Percentiles rank a stretch among this genome's conserved stretches.
Evolutionary conservation across 2,329 filamentous ascomycete genomes (phyloP).

Genomic region (Talaromyces sp.): DNA sequence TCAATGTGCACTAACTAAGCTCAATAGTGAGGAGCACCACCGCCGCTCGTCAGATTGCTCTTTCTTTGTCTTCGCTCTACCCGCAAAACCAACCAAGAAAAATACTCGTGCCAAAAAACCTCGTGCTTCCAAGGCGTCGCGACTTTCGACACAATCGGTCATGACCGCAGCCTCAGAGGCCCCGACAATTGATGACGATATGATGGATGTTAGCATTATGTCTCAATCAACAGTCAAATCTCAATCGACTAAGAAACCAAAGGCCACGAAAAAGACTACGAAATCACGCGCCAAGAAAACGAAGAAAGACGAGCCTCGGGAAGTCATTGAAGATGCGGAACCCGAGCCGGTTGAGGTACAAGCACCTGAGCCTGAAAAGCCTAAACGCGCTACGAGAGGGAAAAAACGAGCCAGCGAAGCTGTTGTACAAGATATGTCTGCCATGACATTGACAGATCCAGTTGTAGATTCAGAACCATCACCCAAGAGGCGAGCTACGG

Average conservation of each 20-base stretch:
- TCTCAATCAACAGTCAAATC: constrained; percentile 48
- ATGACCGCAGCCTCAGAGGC: constrained; percentile 45
- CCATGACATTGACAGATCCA: constrained; percentile 19
- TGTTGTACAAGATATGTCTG: constrained; percentile 35
- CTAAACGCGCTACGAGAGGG: constrained; percentile 42
- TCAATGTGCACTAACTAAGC: constrained; percentile 19
- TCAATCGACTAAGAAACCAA: constrained; percentile 51
- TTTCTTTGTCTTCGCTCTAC: constrained; percentile 69
- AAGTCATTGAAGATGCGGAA: constrained; percentile 39
- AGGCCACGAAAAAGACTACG: constrained; percentile 47
- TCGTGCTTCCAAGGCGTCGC: constrained; percentile 66
- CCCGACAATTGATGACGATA: constrained; percentile 46
- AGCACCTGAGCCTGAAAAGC: constrained; percentile 32
- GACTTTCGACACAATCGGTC: constrained; percentile 55
- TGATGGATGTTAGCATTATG: constrained; percentile 58
- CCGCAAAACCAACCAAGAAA: constrained; percentile 59
- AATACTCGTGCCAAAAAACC: constrained; percentile 54
- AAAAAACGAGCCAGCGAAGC: constrained; percentile 64
- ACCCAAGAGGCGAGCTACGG: constrained; percentile 58
- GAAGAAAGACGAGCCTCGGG: constrained; percentile 43
- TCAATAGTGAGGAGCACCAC: constrained; percentile 73
- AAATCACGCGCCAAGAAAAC: constrained; percentile 36
- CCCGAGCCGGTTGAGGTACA: constrained; percentile 27
- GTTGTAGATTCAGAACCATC: constrained; percentile 34
- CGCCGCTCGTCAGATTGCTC: constrained; percentile 73